Conservation (phyloP, 2,329 filamentous ascomycete species). For the Penicillium frequentans region DNA sequence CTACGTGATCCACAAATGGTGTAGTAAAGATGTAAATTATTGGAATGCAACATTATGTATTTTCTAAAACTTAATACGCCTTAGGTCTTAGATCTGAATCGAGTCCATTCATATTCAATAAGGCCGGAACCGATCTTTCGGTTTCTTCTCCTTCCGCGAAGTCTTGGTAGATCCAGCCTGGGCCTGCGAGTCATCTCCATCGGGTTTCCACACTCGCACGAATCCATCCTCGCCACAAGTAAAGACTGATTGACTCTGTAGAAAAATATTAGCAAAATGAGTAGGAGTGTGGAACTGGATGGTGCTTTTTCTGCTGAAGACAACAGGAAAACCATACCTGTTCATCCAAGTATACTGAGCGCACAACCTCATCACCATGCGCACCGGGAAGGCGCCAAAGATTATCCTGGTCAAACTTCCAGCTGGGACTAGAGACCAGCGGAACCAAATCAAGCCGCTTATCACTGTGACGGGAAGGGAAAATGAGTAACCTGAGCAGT, state of each 20-base stretch:
- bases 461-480: conserved; percentile 27
- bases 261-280: conserved; percentile 2
- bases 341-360: conserved; percentile 47
- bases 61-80: neutral
- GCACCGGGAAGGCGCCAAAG: conserved; percentile 46
- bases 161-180: conserved; percentile 23
- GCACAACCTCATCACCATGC: conserved; percentile 51
- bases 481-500: conserved; percentile 1
- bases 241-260: conserved; percentile 41
- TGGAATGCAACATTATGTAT: neutral
- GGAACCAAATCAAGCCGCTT: conserved; percentile 46
- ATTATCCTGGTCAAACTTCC: conserved; percentile 42
- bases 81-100: neutral
- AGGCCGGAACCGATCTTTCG: conserved; percentile 41
- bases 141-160: conserved; percentile 36
- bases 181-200: conserved; percentile 16
- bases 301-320: neutral
- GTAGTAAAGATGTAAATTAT: too few relatives aligned
- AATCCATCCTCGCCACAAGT: conserved; percentile 49
- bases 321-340: conserved; percentile 32
- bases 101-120: conserved; percentile 24
- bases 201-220: conserved; percentile 39
- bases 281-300: too few relatives aligned
- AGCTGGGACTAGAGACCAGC: conserved; percentile 34
- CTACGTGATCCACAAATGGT: too few relatives aligned